Evolutionary conservation across 2,329 filamentous ascomycete species (phyloP), one percentile per base, ranked within the genome.

Genomic region (Alternaria sp.): DNA sequence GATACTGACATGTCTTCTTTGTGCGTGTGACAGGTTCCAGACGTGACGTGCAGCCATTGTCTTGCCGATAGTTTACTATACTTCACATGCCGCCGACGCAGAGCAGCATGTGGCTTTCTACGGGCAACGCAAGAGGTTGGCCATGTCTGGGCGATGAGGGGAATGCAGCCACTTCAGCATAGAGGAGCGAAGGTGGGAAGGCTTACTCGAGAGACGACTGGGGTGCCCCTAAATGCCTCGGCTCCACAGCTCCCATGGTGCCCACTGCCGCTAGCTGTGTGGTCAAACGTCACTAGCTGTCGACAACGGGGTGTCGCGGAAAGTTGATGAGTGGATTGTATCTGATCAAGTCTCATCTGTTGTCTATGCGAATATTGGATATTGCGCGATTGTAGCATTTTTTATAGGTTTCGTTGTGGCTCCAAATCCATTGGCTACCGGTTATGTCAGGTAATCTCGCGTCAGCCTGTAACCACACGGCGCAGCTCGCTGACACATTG

Each of bases 1-100:
- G 2, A 18, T 18, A 41, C 37, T 15, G 46, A 46, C 53, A 11
- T 46, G 47, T 59, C 57, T 64, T 66, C 66, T 71, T 71, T 74
- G 66, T 74, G 46, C 61, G 63, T 63, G 56, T 53, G 44, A 54
- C 56, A 41, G 46, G 23, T 18, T 7, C 26, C 49, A 63, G 57
- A 10, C 20, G 21, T 18, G 46, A 44, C 37, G 47, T 53, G 9
- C 33, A 58, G 23, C 51, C 41, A 45, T 58, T 23, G 41, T 26
- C 41, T 18, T 41, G 30, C 21, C 10, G 55, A 25, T 55, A 37
- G 51, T 58, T 61, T 57, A 58, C 51, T 46, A 50, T 50, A 15
- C 12, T 11, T 51, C 11, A 20, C 49, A 30, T 37, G 49, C 18
- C 18, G 7, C 49, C 33, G 33, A 41, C 49, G 28, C 2, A 3